Base-by-base conservation (phyloP, 345 rosid species). In the Corymbia maculata region DNA sequence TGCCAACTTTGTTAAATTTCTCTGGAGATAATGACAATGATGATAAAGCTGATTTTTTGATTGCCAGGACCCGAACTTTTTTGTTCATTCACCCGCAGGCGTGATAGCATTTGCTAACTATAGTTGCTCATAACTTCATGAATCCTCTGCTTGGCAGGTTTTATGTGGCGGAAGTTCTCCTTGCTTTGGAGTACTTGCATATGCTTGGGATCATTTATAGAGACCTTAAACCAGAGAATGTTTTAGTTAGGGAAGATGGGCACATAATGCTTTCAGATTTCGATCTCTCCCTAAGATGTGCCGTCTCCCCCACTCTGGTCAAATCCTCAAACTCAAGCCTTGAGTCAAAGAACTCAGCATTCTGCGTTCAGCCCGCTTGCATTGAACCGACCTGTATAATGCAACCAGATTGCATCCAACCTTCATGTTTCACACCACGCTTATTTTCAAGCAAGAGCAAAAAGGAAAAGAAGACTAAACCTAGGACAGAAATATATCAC, bases 221-320 rank as follows among this genome's bases (percentile, higher is more conserved):
- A 2, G 96, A 94, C 47, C 91, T 94, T 36, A 94, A 94, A 89
- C 96, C 96, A 19, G 96, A 94, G 91, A 94, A 94, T 79, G 95
- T 94, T 68, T 90, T 94, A 9, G 96, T 94, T 51, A 91, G 96
- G 89, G 95, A 92, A 47, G 96, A 94, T 85, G 96, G 96, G 55
- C 95, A 94, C 89, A 94, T 94, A 21, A 94, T 94, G 95, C 94
- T 94, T 84, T 93, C 95, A 1, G 96, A 94, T 86, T 94, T 94
- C 42, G 96, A 94, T 84, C 93, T 94, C 86, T 94, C 95, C 55
- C 92, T 92, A 51, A 80, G 91, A 85, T 90, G 89, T 36, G 86
- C 89, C 16, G 91, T 90, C 82, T 85, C 87, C 86, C 91, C 91
- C 15, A 90, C 91, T 8, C 88, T 90, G 10, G 89, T 90, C 86